Conservation (phyloP, 163 green algal genomes). For the Dunaliella salina region DNA sequence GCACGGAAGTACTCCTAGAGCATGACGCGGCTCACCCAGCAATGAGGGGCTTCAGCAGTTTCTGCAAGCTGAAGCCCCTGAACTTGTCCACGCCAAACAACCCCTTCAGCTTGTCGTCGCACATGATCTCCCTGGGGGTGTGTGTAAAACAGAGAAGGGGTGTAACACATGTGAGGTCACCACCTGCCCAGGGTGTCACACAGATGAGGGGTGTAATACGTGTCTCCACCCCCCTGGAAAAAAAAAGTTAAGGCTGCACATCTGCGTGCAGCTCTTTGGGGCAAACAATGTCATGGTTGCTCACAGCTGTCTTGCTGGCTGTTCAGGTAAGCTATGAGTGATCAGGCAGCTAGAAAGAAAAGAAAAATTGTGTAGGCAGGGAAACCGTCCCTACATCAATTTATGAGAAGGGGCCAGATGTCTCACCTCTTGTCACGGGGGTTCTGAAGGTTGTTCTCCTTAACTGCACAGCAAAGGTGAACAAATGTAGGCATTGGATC, state of each 20-base stretch:
- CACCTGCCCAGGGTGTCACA: no score
- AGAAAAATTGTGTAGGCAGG: no score
- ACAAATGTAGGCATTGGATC: no score
- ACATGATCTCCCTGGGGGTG: conserved; percentile 36
- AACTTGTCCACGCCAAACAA: conserved; percentile 51
- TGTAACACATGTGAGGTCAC: no score
- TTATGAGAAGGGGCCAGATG: not conserved
- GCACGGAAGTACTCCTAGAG: no score
- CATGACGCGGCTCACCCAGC: conserved; percentile 12
- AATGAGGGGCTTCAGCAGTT: conserved; percentile 38
- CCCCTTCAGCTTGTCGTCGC: conserved; percentile 41
- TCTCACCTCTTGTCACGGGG: conserved; percentile 38
- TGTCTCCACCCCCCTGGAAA: no score
- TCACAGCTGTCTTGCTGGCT: no score
- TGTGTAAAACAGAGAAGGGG: no score
- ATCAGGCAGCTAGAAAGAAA: not conserved
- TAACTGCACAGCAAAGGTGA: no score
- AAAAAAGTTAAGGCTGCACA: not conserved
- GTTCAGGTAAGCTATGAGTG: not conserved
- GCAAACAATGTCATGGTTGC: no score
- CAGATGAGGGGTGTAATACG: no score
- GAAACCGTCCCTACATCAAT: not conserved
- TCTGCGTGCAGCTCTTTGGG: not conserved
- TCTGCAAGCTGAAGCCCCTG: conserved; percentile 37
- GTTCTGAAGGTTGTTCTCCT: conserved; percentile 29